Evolutionary conservation across 2,329 filamentous ascomycete genomes (phyloP), one percentile per base, ranked within the genome.

Genomic region (Nothomitra cinnamomea): DNA sequence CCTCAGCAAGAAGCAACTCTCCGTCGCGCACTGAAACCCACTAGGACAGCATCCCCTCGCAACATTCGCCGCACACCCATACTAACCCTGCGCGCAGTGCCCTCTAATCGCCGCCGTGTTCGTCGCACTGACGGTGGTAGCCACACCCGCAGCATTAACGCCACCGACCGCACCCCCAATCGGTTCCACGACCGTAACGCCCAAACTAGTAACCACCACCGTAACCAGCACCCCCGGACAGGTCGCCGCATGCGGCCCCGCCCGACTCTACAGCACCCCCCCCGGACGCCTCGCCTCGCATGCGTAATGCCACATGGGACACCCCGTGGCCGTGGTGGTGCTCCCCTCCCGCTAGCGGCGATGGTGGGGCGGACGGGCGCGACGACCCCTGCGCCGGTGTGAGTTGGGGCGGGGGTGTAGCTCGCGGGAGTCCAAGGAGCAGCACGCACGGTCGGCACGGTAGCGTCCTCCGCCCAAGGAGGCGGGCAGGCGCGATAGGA

Each of bases 301-400:
- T 51, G 87, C 83, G 66, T 96, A 96, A 72, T 89, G 96, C 1
- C 89, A 89, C 0, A 83, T 89, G 0, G 90, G 90, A 61, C 90
- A 96, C 60, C 75, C 62, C 7, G 65, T 61, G 36, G 58, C 72
- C 28, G 66, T 66, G 15, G 61, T 59, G 3, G 59, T 63, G 49
- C 61, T 36, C 49, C 60, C n/a, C n/a, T n/a, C n/a, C n/a, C n/a
- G n/a, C 51, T 2, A 36, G 12, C 24, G 53, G 56, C 56, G 66
- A n/a, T 67, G 1, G 69, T 72, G 1, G 70, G 69, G 1, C 70
- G 64, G 8, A 70, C 62, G 17, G 68, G 68, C 5, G 66, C n/a
- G n/a, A n/a, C n/a, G n/a, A n/a, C 64, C 36, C 61, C 62, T 0
- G 63, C 63, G 45, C 63, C 66, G 1, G 60, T 62, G 1, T 64